A percentile compares a stretch with the other conserved stretches of the same genome.
phyloP scores from a whole-genome alignment of 2,329 filamentous ascomycete genomes.

The Leptodontidium sp. region DNA sequence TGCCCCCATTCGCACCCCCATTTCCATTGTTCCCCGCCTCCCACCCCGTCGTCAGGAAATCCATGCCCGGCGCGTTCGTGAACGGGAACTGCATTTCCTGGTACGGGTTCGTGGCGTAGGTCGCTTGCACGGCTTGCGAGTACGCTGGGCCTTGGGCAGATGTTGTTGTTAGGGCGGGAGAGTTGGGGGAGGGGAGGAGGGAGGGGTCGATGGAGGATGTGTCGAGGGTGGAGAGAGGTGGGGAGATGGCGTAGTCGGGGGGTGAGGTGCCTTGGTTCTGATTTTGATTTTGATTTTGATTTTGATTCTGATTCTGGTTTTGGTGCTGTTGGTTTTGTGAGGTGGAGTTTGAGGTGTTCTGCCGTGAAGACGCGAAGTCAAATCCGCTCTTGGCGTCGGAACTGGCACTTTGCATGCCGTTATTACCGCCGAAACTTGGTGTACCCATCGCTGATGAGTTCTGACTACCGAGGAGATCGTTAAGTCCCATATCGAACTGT shows the following conservation, averaged over 20 bases:
- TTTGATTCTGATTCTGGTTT: conserved; percentile 8
- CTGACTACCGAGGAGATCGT: conserved; percentile 42
- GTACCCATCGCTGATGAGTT: conserved; percentile 18
- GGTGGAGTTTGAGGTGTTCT: conserved; percentile 19
- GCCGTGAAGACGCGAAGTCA: conserved; percentile 26
- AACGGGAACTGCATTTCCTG: conserved; percentile 40
- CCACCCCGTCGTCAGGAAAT: conserved; percentile 38
- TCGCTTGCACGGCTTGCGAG: conserved; percentile 24
- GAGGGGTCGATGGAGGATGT: conserved; percentile 43
- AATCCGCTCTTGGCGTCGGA: conserved; percentile 34
- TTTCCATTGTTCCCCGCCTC: conserved; percentile 30
- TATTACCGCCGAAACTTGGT: background rate
- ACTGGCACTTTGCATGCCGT: background rate
- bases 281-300: background rate
- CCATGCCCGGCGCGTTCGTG: conserved; percentile 41
- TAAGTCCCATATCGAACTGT: conserved; percentile 46
- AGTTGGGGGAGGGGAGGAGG: conserved; percentile 35
- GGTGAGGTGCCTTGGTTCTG: conserved; percentile 24
- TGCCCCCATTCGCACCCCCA: conserved; percentile 25
- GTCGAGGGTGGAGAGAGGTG: conserved; percentile 39
- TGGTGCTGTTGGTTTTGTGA: conserved; percentile 19
- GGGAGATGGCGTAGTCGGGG: conserved; percentile 41
- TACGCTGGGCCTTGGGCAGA: conserved; percentile 14
- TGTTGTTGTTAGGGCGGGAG: conserved; percentile 2
- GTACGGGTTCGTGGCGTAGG: conserved; percentile 24